Evolutionary conservation across 2,329 filamentous ascomycete genomes (phyloP).

Genomic region (Cercospora nicotianae): DNA sequence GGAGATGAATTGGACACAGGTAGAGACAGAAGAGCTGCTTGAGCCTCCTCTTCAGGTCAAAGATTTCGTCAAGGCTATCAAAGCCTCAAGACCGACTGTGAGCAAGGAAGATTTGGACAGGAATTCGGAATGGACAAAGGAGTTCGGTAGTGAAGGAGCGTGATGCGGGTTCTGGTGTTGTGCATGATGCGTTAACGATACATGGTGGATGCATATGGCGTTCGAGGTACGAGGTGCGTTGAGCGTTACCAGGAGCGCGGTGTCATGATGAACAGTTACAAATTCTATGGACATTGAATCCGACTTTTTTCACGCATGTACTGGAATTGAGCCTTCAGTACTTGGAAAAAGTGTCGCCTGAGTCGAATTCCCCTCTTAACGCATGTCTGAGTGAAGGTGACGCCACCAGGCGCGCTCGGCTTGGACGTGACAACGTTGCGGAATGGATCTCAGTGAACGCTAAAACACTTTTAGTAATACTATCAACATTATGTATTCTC

Average conservation of each 20-base stretch:
- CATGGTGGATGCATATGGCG: slow-evolving; percentile 5
- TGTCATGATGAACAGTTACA: background rate
- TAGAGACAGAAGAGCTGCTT: slow-evolving; percentile 79
- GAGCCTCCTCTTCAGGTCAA: slow-evolving; percentile 85
- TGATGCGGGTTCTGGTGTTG: background rate
- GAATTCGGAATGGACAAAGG: slow-evolving; percentile 90
- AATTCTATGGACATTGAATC: background rate
- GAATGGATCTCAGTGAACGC: background rate
- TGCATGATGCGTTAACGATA: background rate
- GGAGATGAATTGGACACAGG: slow-evolving; percentile 91
- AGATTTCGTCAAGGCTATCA: slow-evolving; percentile 92
- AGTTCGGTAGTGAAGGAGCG: slow-evolving; percentile 90
- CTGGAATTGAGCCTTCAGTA: too few species aligned
- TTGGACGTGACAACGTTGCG: background rate
- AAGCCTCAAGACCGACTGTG: slow-evolving; percentile 84
- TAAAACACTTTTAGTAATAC: background rate
- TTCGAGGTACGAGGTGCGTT: background rate
- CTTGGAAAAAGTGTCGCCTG: too few species aligned
- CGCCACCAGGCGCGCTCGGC: too few species aligned
- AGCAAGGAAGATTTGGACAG: slow-evolving; percentile 78
- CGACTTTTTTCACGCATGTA: background rate
- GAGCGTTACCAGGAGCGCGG: slow-evolving; percentile 11
- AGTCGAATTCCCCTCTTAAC: too few species aligned
- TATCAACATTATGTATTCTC: background rate
- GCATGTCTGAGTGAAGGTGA: too few species aligned